Base-by-base conservation (phyloP, 306 rosid species). In the Chamaecrista fasciculata region DNA sequence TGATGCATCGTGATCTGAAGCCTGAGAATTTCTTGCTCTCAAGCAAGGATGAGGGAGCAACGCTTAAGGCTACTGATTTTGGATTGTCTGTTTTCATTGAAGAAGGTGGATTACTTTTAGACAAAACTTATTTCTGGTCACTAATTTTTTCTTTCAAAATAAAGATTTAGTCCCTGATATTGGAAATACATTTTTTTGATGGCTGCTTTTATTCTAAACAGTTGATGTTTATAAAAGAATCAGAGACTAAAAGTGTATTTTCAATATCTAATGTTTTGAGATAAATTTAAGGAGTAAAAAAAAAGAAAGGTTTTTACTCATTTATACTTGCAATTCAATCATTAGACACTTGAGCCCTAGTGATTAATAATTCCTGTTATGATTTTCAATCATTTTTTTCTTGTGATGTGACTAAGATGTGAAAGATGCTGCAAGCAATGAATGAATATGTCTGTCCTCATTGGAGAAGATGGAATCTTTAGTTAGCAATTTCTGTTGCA, bases 21-120 rank as follows among this genome's bases (percentile, higher is more conserved):
- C 97, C 97, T 0, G 95, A 92, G 78, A 92, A 92, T 81, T 92
- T 92, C 85, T 80, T 92, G 88, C 85, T 92, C 25, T 80, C 95
- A 55, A 76, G 83, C 66, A 83, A 86, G 79, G 94, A 83, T 42
- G 79, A 74, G 20, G 81, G 69, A 3, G 91, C 96, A 4, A 23
- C 82, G n/a, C 81, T 92, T 15, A 92, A 92, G 78, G 98, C 95
- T 12, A 91, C 96, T 20, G 98, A 90, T 87, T 92, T 92, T 43
- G 98, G 98, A 36, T 66, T 92, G 62, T 92, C 98, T 58, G 98
- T 92, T 37, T 92, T 87, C 82, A 89, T 90, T 39, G 98, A 92
- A 78, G 85, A 89, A 80, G 96, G 98, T 69, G 75, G 59, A 62
- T n/a, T n/a, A n/a, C n/a, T n/a, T n/a, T n/a, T n/a, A n/a, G n/a